Evolutionary conservation across 345 rosid genomes (phyloP).

Genomic region (Hibiscus tridactylites): DNA sequence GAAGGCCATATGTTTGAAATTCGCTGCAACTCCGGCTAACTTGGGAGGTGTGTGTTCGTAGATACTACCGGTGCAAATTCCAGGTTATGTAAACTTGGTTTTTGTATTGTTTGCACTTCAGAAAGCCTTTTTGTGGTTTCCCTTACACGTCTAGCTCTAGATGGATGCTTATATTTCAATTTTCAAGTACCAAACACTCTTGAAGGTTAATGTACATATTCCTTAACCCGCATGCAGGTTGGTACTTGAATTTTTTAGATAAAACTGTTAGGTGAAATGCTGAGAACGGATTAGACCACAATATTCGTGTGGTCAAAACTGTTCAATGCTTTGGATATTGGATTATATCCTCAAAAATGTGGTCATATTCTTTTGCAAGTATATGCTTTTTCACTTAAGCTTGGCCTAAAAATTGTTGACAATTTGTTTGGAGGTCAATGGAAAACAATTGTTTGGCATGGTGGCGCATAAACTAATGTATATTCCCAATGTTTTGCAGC

Average conservation of each 20-base stretch:
- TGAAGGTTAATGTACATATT: background rate
- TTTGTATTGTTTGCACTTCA: slow-evolving; percentile 1
- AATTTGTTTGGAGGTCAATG: background rate
- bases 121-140: slow-evolving; percentile 1
- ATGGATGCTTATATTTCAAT: background rate
- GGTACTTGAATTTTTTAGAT: background rate
- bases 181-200: background rate
- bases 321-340: background rate
- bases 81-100: slow-evolving; percentile 24
- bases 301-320: background rate
- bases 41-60: slow-evolving; percentile 66
- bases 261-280: background rate
- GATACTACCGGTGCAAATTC: slow-evolving; percentile 23
- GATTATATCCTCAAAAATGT: background rate
- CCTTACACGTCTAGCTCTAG: background rate
- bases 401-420: background rate
- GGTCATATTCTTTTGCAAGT: background rate
- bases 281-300: background rate
- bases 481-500: slow-evolving; percentile 30
- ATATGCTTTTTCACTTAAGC: background rate
- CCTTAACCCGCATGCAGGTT: background rate
- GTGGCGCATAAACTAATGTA: background rate
- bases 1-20: slow-evolving; percentile 73
- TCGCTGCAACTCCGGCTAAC: slow-evolving; percentile 66
- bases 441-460: background rate